These are phyloP conservation scores for Eucalyptus regnans DNA, from an alignment of 345 rosid genomes.

Conservation along the genomic window DNA sequence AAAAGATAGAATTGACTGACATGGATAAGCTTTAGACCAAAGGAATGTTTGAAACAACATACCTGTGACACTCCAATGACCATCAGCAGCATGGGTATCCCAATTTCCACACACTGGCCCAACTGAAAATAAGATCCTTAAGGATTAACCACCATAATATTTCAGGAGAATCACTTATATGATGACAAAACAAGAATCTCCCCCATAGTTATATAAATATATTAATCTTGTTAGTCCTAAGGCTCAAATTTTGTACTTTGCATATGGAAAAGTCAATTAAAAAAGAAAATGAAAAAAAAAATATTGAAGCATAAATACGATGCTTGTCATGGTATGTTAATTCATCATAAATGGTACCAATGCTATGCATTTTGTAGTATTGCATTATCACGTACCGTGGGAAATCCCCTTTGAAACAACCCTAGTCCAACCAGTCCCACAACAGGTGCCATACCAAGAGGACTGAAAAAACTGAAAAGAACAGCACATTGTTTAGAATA, in stretches of 20 bases:
- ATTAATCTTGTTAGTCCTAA: not conserved
- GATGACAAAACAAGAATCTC: not conserved
- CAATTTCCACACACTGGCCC: conserved; percentile 90
- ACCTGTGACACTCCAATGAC: conserved; percentile 74
- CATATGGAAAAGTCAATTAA: not conserved
- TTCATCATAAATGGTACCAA: not conserved
- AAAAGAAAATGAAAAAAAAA: not conserved
- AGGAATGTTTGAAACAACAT: conserved; percentile 1
- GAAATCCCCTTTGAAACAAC: conserved; percentile 82
- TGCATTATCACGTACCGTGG: conserved; percentile 32
- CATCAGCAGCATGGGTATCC: conserved; percentile 82
- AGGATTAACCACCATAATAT: not conserved
- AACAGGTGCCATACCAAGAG: conserved; percentile 86
- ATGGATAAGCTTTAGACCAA: not conserved
- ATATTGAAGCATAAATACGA: not conserved
- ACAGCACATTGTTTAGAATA: not conserved
- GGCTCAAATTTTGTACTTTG: not conserved
- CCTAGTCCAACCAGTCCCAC: conserved; percentile 94
- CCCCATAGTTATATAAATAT: not conserved
- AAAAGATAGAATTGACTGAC: not conserved
- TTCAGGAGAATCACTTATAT: not conserved
- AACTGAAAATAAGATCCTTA: conserved; percentile 27
- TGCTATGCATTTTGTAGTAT: not conserved
- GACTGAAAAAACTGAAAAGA: conserved; percentile 65
- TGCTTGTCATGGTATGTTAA: not conserved